Base-by-base conservation (phyloP, 1,139 yeast species). In the Taiozyma onychis region DNA sequence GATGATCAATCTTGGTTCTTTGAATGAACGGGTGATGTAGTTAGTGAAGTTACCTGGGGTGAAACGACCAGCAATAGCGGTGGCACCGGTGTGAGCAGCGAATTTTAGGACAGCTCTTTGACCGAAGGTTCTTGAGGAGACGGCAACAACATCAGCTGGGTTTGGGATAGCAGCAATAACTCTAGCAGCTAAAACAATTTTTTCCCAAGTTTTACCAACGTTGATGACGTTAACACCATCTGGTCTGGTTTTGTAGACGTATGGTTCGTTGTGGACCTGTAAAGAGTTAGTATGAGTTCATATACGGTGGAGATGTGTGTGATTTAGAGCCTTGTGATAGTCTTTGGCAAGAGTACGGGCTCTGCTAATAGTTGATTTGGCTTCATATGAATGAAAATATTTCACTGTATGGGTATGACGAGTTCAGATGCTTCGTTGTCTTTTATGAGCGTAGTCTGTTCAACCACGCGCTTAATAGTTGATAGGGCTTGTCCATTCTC, bases 41-140 rank as follows among this genome's bases (percentile, higher is more conserved):
- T 95, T 95, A 76, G 99, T 95, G 91, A 95, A 95, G 84, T 88
- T 86, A 88, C 99, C 99, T 79, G 99, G 99, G 70, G 99, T 95
- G 90, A 95, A 95, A 83, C 99, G 91, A 79, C 99, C 99, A 69
- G 99, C 99, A 80, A 95, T 91, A 76, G 99, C 95, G 68, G 98
- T 91, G 66, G 99, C 97, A 78, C 99, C 98, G 69, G 99, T 91
- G 93, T 95, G 99, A 70, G 97, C 89, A 75, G 99, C 98, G 73
- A 87, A 95, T 84, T 95, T 95, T 77, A 95, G 86, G 66, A 91
- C 99, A 73, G 99, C 99, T 85, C 99, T 93, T 84, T 95, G 99
- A 73, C 99, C 99, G 81, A 88, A 93, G 69, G 97, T 91, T 85
- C 99, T 93, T 71, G 99, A 89, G 64, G 98, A 91, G 74, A 95